Evolutionary conservation across 2,329 filamentous ascomycete genomes (phyloP).

Genomic region (Acephala macrosclerotiorum): DNA sequence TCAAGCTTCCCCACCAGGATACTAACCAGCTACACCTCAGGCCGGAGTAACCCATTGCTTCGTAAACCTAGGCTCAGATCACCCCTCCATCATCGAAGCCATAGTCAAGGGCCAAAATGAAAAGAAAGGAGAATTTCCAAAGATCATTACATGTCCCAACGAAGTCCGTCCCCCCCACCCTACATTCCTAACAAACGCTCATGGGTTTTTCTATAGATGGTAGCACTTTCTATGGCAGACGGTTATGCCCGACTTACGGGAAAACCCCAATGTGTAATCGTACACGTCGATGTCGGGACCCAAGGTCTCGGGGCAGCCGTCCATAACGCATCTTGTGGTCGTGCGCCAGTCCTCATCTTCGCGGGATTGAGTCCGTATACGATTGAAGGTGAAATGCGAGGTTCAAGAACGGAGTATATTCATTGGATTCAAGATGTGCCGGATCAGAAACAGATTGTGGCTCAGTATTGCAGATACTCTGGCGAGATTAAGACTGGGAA

Average conservation of each 20-base stretch:
- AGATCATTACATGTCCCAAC: slow-evolving; percentile 75
- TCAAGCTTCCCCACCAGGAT: background rate
- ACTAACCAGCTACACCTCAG: slow-evolving; percentile 30
- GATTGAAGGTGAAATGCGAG: slow-evolving; percentile 74
- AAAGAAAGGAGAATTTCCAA: slow-evolving; percentile 66
- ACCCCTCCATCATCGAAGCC: slow-evolving; percentile 75
- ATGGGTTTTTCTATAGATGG: slow-evolving; percentile 59
- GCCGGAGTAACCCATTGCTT: slow-evolving; percentile 61
- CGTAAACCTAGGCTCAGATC: slow-evolving; percentile 67
- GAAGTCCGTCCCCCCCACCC: slow-evolving; percentile 55
- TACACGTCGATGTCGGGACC: slow-evolving; percentile 77
- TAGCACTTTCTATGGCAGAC: slow-evolving; percentile 79
- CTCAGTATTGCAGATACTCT: slow-evolving; percentile 76
- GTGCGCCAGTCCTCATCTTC: slow-evolving; percentile 75
- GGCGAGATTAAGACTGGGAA: slow-evolving; percentile 75
- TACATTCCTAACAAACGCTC: slow-evolving; percentile 18
- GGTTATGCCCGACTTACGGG: slow-evolving; percentile 73
- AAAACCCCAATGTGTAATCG: slow-evolving; percentile 72
- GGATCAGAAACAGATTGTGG: slow-evolving; percentile 76
- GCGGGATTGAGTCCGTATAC: slow-evolving; percentile 78
- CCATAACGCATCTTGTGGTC: slow-evolving; percentile 75
- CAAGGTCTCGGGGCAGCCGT: slow-evolving; percentile 72
- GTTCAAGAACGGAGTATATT: slow-evolving; percentile 77
- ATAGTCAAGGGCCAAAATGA: slow-evolving; percentile 76
- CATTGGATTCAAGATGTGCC: slow-evolving; percentile 83